Conservation (phyloP, 2,329 filamentous ascomycete species). For the Exophiala lecanii-corni region DNA sequence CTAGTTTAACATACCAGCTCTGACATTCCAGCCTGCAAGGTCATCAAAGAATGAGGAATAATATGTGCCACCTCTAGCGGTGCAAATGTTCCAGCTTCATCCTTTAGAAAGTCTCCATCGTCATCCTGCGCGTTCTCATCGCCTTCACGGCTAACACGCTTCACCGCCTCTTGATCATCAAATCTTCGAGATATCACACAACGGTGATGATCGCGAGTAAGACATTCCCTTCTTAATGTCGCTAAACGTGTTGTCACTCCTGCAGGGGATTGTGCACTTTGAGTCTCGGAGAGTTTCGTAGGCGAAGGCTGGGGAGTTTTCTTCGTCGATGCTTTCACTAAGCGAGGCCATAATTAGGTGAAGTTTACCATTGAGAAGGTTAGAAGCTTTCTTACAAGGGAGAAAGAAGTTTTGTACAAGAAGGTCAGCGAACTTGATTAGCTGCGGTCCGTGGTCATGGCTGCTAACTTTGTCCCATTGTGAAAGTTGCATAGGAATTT, state of each 20-base stretch:
- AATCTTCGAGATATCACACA: slow-evolving; percentile 21
- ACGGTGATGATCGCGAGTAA: slow-evolving; percentile 22
- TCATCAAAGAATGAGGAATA: slow-evolving; percentile 24
- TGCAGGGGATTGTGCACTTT: slow-evolving; percentile 6
- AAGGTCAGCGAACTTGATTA: slow-evolving; percentile 18
- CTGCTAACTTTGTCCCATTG: slow-evolving; percentile 1
- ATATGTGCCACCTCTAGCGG: slow-evolving; percentile 25
- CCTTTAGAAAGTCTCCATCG: slow-evolving; percentile 12
- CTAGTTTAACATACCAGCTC: no score
- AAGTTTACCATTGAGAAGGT: not conserved
- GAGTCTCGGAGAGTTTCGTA: slow-evolving; percentile 12
- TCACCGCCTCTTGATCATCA: slow-evolving; percentile 15
- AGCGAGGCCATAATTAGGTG: slow-evolving; percentile 2
- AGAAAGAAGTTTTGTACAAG: slow-evolving; percentile 23
- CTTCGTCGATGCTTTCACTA: slow-evolving; percentile 19
- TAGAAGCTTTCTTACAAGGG: slow-evolving; percentile 14
- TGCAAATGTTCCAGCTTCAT: slow-evolving; percentile 9
- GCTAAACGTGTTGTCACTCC: slow-evolving; percentile 17
- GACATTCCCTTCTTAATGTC: slow-evolving; percentile 20
- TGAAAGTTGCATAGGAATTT: slow-evolving; percentile 7
- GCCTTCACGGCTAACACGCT: slow-evolving; percentile 13
- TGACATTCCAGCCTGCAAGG: slow-evolving; percentile 6
- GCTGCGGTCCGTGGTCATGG: not conserved
- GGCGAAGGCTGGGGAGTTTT: slow-evolving; percentile 20
- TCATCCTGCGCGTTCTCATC: slow-evolving; percentile 18